phyloP scores from a whole-genome alignment of 139 green algal species.

The Klebsormidium nitens region DNA sequence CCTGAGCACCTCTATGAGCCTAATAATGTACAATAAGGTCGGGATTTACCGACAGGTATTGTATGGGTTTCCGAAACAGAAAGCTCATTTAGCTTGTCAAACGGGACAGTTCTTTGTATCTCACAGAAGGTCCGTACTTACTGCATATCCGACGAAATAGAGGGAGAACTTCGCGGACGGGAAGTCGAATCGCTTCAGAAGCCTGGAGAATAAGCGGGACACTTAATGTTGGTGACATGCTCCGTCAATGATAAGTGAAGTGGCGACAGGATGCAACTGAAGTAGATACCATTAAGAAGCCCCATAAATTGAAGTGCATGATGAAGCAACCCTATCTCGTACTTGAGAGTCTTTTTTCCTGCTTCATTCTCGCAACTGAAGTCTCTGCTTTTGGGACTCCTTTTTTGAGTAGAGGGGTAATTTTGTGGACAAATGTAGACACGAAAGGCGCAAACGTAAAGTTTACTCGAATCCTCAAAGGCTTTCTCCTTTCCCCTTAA shows the following conservation, averaged over 20 bases:
- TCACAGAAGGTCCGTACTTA: background rate
- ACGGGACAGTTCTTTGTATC: too few relatives aligned
- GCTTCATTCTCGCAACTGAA: too few relatives aligned
- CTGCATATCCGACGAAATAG: conserved; percentile 14
- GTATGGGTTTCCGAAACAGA: too few relatives aligned
- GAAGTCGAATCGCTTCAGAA: conserved; percentile 15
- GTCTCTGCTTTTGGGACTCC: too few relatives aligned
- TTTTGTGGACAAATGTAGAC: too few relatives aligned
- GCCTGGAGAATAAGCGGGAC: background rate
- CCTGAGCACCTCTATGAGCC: background rate
- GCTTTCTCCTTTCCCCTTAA: too few relatives aligned
- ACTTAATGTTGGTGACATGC: background rate
- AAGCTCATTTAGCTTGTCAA: too few relatives aligned
- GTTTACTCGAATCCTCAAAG: too few relatives aligned
- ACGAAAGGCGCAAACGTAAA: too few relatives aligned
- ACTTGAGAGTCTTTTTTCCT: background rate
- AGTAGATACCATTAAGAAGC: background rate
- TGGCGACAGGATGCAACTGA: background rate
- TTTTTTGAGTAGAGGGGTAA: too few relatives aligned
- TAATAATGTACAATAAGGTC: background rate
- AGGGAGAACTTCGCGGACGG: conserved; percentile 6
- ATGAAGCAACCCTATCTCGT: background rate
- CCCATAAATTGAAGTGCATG: background rate
- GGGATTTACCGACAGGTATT: background rate
- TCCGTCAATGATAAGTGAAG: background rate